Conservation (phyloP, 169 alveolate genomes). For the Besnoitia besnoiti region DNA sequence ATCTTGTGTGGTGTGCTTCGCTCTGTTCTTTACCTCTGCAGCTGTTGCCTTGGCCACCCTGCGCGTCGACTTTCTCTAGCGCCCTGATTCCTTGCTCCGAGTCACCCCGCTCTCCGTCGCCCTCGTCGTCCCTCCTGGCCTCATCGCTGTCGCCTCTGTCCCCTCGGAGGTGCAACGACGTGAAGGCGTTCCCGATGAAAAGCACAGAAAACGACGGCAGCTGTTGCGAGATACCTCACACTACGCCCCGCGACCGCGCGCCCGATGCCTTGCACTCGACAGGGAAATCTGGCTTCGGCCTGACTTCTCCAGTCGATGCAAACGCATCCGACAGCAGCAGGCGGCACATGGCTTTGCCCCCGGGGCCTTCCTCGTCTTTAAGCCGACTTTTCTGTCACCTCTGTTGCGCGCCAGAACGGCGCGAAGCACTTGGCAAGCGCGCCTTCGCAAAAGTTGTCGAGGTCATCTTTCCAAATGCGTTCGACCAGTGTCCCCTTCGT, state of each 20-base stretch:
- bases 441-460: conserved; percentile 7
- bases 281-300: too few relatives aligned
- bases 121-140: not conserved
- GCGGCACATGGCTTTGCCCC: conserved; percentile 11
- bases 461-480: not conserved
- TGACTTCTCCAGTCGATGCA: too few relatives aligned
- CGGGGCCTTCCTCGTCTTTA: not conserved
- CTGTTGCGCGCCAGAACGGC: conserved; percentile 13
- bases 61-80: not conserved
- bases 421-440: not conserved
- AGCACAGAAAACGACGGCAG: too few relatives aligned
- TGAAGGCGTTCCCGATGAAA: too few relatives aligned
- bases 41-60: conserved; percentile 22
- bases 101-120: not conserved
- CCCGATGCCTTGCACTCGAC: too few relatives aligned
- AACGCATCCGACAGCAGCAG: too few relatives aligned
- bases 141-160: not conserved
- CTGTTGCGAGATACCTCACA: too few relatives aligned
- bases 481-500: not conserved
- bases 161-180: too few relatives aligned
- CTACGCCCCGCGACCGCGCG: too few relatives aligned
- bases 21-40: not conserved
- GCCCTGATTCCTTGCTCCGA: not conserved
- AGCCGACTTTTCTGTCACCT: not conserved
- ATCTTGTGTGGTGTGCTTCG: too few relatives aligned